Percentiles rank a stretch among this genome's conserved stretches.
phyloP scores from a whole-genome alignment of 1,284 basidiomycete genomes.

The Cystobasidium pallidum region DNA sequence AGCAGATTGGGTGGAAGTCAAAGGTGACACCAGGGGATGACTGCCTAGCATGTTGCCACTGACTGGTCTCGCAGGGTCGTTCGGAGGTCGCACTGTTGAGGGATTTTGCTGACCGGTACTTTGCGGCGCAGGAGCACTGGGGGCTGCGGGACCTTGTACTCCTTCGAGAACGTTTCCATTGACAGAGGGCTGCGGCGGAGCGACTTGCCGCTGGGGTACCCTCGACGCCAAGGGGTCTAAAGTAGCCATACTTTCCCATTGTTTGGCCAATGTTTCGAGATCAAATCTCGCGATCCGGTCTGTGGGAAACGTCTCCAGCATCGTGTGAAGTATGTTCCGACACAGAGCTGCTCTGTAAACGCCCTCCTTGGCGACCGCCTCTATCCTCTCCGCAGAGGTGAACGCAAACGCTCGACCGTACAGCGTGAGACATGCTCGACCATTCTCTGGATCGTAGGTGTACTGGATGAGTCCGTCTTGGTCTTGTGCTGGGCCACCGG shows the following conservation, averaged over 20 bases:
- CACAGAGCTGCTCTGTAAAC: conserved; percentile 27
- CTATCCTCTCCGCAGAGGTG: background rate
- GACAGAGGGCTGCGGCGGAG: background rate
- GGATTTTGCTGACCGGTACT: background rate
- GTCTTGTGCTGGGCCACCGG: background rate
- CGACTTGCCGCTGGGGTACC: background rate
- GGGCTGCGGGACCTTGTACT: background rate
- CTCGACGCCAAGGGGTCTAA: conserved; percentile 4
- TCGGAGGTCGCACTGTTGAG: background rate
- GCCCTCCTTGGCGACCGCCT: conserved; percentile 21
- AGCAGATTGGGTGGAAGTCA: background rate
- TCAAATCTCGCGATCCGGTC: background rate
- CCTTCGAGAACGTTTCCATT: background rate
- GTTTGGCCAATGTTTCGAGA: conserved; percentile 7
- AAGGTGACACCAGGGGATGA: background rate
- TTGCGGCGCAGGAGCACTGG: background rate
- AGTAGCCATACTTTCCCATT: conserved; percentile 23
- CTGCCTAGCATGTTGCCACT: background rate
- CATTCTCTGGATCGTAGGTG: background rate
- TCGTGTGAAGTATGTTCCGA: conserved; percentile 18
- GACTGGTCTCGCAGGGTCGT: background rate
- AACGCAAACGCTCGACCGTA: conserved; percentile 30
- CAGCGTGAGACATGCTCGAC: conserved; percentile 9
- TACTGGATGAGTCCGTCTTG: background rate
- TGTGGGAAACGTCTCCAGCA: background rate